Evolutionary conservation across 176 grass and related monocot species (phyloP).

Genomic region (Dactylis glomerata): DNA sequence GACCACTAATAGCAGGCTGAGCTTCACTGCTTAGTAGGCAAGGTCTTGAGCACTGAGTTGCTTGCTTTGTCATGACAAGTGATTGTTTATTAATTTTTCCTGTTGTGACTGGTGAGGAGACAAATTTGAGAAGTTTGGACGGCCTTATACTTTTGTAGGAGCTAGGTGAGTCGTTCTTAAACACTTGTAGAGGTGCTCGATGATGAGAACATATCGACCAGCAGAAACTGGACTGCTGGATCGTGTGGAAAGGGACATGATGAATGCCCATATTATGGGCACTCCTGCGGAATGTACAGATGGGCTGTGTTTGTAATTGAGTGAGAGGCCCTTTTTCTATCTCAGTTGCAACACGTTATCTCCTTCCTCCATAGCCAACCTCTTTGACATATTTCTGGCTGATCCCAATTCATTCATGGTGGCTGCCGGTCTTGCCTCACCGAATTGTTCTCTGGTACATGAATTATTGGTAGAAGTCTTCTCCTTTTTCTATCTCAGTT

Average conservation of each 20-base stretch:
- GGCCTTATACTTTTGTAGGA: neutral
- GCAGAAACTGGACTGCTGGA: neutral
- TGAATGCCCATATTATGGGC: neutral
- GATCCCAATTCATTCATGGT: neutral
- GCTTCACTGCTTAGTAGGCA: neutral
- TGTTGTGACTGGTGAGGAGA: neutral
- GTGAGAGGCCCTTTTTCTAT: neutral
- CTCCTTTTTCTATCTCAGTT: neutral
- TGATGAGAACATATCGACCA: neutral
- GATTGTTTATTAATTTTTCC: neutral
- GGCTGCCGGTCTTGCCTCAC: neutral
- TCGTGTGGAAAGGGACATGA: neutral
- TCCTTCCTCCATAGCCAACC: neutral
- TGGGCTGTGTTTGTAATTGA: neutral
- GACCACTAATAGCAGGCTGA: neutral
- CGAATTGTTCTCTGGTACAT: neutral
- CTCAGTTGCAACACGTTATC: neutral
- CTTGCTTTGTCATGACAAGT: neutral
- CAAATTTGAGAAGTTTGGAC: neutral
- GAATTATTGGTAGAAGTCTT: neutral
- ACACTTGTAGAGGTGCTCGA: neutral
- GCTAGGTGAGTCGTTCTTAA: neutral
- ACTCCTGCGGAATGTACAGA: neutral
- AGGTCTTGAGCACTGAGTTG: neutral
- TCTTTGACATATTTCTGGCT: neutral